Evolutionary conservation across 257 asterid genomes (phyloP).

Genomic region (Gentiana macrophylla): DNA sequence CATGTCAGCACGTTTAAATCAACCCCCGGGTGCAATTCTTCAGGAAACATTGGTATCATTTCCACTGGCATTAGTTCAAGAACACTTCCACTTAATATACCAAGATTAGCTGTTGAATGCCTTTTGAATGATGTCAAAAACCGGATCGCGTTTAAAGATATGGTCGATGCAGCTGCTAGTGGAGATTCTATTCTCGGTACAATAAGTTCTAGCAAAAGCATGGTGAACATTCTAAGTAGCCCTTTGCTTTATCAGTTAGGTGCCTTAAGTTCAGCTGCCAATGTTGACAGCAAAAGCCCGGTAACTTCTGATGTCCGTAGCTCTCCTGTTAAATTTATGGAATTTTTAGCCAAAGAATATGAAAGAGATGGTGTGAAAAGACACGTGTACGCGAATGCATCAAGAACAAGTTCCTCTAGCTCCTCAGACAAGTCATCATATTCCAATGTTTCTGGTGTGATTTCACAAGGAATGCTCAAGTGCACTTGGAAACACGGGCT

Average conservation of each 20-base stretch:
- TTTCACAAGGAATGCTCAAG: conserved; percentile 75
- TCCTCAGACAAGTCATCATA: conserved; percentile 48
- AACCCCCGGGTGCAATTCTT: conserved; percentile 24
- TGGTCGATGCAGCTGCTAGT: conserved; percentile 12
- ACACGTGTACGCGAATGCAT: conserved; percentile 39
- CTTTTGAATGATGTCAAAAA: conserved; percentile 10
- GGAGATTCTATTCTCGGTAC: conserved; percentile 31
- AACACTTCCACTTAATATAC: conserved; percentile 24
- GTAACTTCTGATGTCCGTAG: conserved; percentile 13
- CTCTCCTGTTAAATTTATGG: conserved; percentile 19
- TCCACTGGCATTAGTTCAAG: conserved; percentile 23
- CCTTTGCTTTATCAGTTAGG: conserved; percentile 47
- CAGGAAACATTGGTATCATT: conserved; percentile 27
- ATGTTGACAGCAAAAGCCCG: conserved; percentile 14
- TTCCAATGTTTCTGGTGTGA: conserved; percentile 16
- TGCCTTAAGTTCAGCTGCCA: conserved; percentile 14
- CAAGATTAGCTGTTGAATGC: conserved; percentile 24
- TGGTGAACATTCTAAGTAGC: conserved; percentile 70
- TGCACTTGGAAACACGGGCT: conserved; percentile 63
- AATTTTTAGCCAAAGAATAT: conserved; percentile 18
- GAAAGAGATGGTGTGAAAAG: conserved; percentile 38
- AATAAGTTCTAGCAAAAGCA: conserved; percentile 48
- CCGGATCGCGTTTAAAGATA: conserved; percentile 3
- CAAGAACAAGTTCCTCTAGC: conserved; percentile 52
- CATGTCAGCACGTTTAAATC: conserved; percentile 36